Evolutionary conservation across 345 rosid genomes (phyloP).

Genomic region (Heritiera fomes): DNA sequence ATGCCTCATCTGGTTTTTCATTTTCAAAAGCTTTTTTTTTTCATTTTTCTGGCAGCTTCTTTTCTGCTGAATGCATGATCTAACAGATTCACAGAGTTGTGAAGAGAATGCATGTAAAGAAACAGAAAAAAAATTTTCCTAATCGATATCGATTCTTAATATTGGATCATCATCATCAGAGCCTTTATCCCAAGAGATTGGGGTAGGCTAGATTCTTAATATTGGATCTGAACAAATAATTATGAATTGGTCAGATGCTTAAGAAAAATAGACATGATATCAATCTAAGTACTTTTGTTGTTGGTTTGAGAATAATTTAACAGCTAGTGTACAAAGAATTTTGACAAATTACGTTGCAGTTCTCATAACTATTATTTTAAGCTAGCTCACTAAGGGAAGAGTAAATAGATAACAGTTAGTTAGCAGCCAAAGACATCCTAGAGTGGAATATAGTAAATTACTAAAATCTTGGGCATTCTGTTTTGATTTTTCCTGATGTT

Average conservation of each 20-base stretch:
- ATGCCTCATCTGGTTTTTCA: neutral
- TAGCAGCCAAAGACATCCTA: neutral
- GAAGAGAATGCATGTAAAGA: neutral
- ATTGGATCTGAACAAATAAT: neutral
- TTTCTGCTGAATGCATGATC: neutral
- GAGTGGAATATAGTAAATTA: neutral
- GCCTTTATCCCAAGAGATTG: too few species aligned
- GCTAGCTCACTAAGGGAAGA: neutral
- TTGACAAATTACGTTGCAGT: slow-evolving; percentile 6
- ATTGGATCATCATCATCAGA: neutral
- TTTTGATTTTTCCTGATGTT: slow-evolving; percentile 19
- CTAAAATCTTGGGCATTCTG: neutral
- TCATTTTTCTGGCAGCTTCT: neutral
- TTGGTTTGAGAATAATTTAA: neutral
- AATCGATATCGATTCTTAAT: neutral
- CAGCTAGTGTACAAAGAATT: neutral
- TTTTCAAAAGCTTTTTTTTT: neutral
- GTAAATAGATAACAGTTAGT: neutral
- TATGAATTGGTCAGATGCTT: neutral
- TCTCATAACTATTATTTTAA: slow-evolving; percentile 19
- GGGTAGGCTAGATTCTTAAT: neutral
- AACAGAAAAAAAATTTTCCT: neutral
- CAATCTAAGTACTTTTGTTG: neutral
- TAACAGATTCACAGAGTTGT: neutral
- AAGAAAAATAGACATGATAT: neutral